Conservation (phyloP, 805 yeast species). For the Scheffersomyces stipitis region DNA sequence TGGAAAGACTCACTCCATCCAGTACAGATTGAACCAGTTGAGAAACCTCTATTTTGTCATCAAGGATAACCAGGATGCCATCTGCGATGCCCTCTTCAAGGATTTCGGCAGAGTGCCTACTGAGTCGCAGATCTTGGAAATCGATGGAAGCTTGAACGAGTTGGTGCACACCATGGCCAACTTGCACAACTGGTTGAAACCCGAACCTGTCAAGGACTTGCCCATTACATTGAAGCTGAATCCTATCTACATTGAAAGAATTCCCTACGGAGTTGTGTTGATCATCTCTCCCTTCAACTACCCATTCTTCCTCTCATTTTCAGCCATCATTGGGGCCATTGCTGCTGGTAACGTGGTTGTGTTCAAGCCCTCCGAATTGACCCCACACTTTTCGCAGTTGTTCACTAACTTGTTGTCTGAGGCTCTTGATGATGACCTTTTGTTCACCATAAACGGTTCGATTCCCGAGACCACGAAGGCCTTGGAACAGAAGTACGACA, state of each 20-base stretch:
- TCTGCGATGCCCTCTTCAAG: slow-evolving; percentile 56
- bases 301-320: slow-evolving; percentile 63
- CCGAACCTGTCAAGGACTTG: slow-evolving; percentile 38
- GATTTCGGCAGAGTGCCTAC: slow-evolving; percentile 68
- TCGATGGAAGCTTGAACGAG: slow-evolving; percentile 52
- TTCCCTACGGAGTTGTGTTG: slow-evolving; percentile 64
- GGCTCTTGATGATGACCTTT: slow-evolving; percentile 55
- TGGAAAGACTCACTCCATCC: slow-evolving; percentile 51
- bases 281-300: slow-evolving; percentile 81
- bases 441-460: slow-evolving; percentile 72
- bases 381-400: slow-evolving; percentile 59
- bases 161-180: slow-evolving; percentile 56
- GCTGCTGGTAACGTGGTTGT: slow-evolving; percentile 84
- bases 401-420: slow-evolving; percentile 54
- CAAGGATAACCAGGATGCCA: slow-evolving; percentile 52
- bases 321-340: slow-evolving; percentile 75
- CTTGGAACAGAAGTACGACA: slow-evolving; percentile 68
- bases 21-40: slow-evolving; percentile 59
- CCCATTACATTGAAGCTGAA: slow-evolving; percentile 35
- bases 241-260: slow-evolving; percentile 32
- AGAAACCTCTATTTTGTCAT: slow-evolving; percentile 66
- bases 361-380: slow-evolving; percentile 71
- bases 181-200: slow-evolving; percentile 61
- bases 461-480: slow-evolving; percentile 59
- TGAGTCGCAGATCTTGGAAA: slow-evolving; percentile 66